phyloP scores from a whole-genome alignment of 495 filamentous ascomycete species.

The Penicillium malachiteum region DNA sequence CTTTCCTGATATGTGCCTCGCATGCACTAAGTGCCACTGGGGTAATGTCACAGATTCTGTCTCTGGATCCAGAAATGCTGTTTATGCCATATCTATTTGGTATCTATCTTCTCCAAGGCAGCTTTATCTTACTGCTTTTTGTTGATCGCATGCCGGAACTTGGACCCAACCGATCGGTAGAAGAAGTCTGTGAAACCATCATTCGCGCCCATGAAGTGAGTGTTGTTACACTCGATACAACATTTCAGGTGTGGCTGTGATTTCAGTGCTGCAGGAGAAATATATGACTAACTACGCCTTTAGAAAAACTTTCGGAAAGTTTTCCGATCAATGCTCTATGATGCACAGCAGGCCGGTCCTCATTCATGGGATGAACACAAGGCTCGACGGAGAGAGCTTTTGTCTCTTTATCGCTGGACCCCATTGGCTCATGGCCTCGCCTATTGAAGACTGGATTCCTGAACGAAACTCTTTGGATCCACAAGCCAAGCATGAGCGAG shows the following conservation, averaged over 20 bases:
- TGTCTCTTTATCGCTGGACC: slow-evolving; percentile 21
- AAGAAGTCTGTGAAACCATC: slow-evolving; percentile 57
- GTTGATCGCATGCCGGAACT: slow-evolving; percentile 54
- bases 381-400: slow-evolving; percentile 18
- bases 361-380: slow-evolving; percentile 24
- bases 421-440: slow-evolving; percentile 17
- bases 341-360: slow-evolving; percentile 18
- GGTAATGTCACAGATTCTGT: slow-evolving; percentile 52
- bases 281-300: neutral
- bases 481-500: too few species aligned
- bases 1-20: slow-evolving; percentile 51
- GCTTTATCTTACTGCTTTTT: slow-evolving; percentile 56
- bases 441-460: neutral
- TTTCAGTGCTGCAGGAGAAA: neutral
- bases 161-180: slow-evolving; percentile 50
- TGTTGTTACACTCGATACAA: slow-evolving; percentile 58
- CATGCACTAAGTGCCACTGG: slow-evolving; percentile 56
- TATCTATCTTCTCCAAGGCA: slow-evolving; percentile 59
- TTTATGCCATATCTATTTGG: slow-evolving; percentile 65
- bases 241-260: slow-evolving; percentile 51
- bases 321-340: slow-evolving; percentile 21
- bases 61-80: slow-evolving; percentile 55
- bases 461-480: too few species aligned
- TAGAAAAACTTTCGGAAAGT: slow-evolving; percentile 25
- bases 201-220: slow-evolving; percentile 59